phyloP scores from a whole-genome alignment of 228 moss, liverwort and hornwort genomes.

The Sphagnum fallax region DNA sequence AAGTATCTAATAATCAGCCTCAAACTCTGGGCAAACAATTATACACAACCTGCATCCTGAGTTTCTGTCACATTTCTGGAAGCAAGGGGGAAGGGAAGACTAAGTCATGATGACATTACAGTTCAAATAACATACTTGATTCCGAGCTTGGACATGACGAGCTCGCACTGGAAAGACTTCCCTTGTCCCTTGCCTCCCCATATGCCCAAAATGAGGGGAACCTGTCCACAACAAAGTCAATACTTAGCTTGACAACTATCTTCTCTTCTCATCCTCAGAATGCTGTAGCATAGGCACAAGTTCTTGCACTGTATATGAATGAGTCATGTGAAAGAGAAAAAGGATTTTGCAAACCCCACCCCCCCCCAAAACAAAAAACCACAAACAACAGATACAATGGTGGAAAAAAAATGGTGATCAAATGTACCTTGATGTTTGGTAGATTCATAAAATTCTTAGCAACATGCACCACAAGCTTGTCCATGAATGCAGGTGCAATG shows the following conservation, averaged over 20 bases:
- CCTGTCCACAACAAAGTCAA: conserved; percentile 15
- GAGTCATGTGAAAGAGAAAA: background rate
- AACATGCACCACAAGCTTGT: conserved; percentile 76
- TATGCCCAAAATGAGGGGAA: conserved; percentile 81
- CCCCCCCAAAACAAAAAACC: background rate
- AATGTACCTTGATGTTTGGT: conserved; percentile 47
- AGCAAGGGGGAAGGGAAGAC: no score
- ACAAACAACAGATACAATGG: background rate
- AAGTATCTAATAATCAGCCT: background rate
- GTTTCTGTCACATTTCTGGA: no score
- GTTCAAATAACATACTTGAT: conserved; percentile 44
- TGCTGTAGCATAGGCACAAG: background rate
- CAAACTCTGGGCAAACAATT: background rate
- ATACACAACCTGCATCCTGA: no score
- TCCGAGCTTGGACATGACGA: conserved; percentile 78
- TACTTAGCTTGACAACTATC: background rate
- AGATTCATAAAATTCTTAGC: conserved; percentile 86
- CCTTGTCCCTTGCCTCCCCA: conserved; percentile 99
- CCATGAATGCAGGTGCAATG: conserved; percentile 97
- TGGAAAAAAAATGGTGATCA: background rate
- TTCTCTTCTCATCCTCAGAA: background rate
- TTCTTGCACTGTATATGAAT: background rate
- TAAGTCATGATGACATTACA: background rate
- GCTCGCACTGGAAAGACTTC: conserved; percentile 89
- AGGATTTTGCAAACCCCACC: background rate